Conservation (phyloP, 1,284 basidiomycete species). For the Ganoderma leucocontextum region DNA sequence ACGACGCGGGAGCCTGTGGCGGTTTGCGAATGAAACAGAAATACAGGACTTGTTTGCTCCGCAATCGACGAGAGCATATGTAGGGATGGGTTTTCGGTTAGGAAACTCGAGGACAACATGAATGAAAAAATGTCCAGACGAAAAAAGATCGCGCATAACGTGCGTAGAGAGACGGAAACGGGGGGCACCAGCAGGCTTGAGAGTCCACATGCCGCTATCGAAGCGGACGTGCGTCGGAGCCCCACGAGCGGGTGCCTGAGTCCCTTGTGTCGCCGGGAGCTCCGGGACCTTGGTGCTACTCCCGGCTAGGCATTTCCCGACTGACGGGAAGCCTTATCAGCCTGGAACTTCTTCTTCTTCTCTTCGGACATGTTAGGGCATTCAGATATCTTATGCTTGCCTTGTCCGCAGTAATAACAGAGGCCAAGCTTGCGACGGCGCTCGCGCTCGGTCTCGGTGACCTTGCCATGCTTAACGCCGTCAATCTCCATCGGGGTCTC, state of each 20-base stretch:
- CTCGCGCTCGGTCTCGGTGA: background rate
- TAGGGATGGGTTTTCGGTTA: conserved; percentile 38
- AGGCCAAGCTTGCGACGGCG: background rate
- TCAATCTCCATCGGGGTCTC: background rate
- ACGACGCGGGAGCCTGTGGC: conserved; percentile 42
- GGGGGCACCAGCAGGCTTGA: conserved; percentile 13
- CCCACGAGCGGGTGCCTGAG: background rate
- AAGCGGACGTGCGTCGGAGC: conserved; percentile 30
- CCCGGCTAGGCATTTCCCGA: too few species aligned
- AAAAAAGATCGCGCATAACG: conserved; percentile 19
- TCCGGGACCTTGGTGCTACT: too few species aligned
- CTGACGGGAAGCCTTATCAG: too few species aligned
- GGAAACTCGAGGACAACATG: conserved; percentile 44
- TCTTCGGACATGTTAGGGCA: background rate
- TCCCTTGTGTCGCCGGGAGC: background rate
- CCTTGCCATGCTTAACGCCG: background rate
- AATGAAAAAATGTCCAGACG: conserved; percentile 46
- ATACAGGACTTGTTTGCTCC: conserved; percentile 48
- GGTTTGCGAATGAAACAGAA: conserved; percentile 41
- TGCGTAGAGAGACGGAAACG: conserved; percentile 26
- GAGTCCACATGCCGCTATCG: background rate
- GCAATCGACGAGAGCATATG: conserved; percentile 46
- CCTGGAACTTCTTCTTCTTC: background rate
- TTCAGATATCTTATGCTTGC: background rate
- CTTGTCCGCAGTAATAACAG: background rate